A percentile compares a stretch with the other conserved stretches of the same genome.
Evolutionary conservation across 2,329 filamentous ascomycete species (phyloP).

Genomic region (Trichoderma cornu-damae): DNA sequence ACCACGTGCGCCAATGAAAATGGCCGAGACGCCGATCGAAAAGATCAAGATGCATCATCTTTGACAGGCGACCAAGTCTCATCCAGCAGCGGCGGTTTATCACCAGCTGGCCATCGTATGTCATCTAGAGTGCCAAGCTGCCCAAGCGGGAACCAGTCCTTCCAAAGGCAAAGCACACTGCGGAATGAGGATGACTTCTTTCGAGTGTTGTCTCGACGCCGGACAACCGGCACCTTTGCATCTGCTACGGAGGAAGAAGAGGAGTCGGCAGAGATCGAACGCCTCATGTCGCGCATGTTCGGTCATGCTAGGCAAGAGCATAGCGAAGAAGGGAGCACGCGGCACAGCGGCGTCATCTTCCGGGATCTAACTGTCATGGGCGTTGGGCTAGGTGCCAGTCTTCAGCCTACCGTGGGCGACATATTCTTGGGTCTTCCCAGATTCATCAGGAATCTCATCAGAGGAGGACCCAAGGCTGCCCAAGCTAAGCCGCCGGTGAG

Average conservation of each 20-base stretch:
- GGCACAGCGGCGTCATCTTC: constrained; percentile 66
- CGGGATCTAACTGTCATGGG: constrained; percentile 66
- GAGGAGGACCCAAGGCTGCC: constrained; percentile 47
- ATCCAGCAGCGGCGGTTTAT: background rate
- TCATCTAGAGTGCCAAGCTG: constrained; percentile 26
- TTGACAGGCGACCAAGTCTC: background rate
- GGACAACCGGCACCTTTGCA: constrained; percentile 35
- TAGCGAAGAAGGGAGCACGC: constrained; percentile 65
- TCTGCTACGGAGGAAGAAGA: constrained; percentile 36
- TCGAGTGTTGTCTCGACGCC: constrained; percentile 43
- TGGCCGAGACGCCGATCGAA: background rate
- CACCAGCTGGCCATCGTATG: constrained; percentile 21
- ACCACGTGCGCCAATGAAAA: background rate
- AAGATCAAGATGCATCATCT: background rate
- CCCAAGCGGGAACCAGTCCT: constrained; percentile 18
- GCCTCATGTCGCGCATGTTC: constrained; percentile 66
- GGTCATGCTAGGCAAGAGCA: constrained; percentile 57
- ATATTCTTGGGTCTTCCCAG: constrained; percentile 52
- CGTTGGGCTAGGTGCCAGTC: constrained; percentile 57
- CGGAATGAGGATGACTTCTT: constrained; percentile 50
- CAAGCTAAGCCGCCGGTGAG: constrained; percentile 53
- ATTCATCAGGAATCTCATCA: constrained; percentile 43
- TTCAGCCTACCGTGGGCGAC: constrained; percentile 55
- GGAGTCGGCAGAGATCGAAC: constrained; percentile 49
- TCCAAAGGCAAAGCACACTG: constrained; percentile 26